Conservation (phyloP, 1,284 basidiomycete genomes). For the Tilletia horrida region DNA sequence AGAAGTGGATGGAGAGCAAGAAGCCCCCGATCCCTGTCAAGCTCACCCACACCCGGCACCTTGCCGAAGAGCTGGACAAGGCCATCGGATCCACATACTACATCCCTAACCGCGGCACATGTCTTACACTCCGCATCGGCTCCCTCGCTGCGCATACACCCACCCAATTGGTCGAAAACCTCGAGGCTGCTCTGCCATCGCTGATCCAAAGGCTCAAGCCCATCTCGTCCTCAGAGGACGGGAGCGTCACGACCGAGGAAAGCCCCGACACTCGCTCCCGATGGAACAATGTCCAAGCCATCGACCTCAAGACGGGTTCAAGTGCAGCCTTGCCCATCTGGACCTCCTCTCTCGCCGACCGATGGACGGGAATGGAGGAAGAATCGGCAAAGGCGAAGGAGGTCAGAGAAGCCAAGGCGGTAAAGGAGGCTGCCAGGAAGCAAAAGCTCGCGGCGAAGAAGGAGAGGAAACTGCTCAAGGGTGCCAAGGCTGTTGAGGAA, state of each 20-base stretch:
- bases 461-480: conserved; percentile 16
- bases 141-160: conserved; percentile 68
- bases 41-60: conserved; percentile 70
- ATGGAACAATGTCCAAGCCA: conserved; percentile 86
- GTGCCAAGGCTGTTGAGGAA: neutral
- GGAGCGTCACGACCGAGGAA: neutral
- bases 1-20: conserved; percentile 87
- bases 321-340: conserved; percentile 86
- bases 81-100: conserved; percentile 90
- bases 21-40: conserved; percentile 93
- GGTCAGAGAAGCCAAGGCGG: neutral
- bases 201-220: conserved; percentile 64
- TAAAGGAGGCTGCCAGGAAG: conserved; percentile 14
- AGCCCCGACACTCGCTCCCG: neutral
- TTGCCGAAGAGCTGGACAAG: conserved; percentile 82
- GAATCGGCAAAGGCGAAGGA: conserved; percentile 20
- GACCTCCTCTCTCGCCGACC: conserved; percentile 65
- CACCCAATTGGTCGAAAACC: conserved; percentile 73
- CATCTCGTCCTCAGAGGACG: conserved; percentile 51
- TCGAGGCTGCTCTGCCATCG: conserved; percentile 74
- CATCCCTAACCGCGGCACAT: conserved; percentile 87
- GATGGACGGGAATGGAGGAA: conserved; percentile 25
- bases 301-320: conserved; percentile 85
- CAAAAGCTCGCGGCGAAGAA: conserved; percentile 17
- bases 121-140: conserved; percentile 73